Evolutionary conservation across 139 green algal genomes (phyloP).

Genomic region (Tetradesmus lagerheimii): DNA sequence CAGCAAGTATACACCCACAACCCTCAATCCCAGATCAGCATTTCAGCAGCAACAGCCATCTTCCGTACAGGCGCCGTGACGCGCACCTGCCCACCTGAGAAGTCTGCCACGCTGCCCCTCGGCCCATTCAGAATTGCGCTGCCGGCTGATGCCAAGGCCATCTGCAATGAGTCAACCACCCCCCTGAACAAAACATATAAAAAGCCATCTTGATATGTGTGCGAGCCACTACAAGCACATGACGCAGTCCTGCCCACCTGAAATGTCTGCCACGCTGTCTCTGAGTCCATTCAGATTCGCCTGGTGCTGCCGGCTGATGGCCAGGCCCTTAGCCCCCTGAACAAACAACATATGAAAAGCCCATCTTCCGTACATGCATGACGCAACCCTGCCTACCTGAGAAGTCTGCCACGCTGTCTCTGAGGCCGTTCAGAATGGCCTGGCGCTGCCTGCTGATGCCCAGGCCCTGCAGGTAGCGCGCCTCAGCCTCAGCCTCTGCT

Average conservation of each 20-base stretch:
- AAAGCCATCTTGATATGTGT: no score
- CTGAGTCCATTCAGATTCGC: constrained; percentile 90
- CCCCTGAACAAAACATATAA: no score
- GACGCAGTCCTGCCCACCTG: constrained; percentile 28
- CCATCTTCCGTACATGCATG: no score
- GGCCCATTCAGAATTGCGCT: constrained; percentile 86
- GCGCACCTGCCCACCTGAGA: no score
- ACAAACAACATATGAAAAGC: no score
- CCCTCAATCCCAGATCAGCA: no score
- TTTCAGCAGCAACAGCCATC: constrained; percentile 87
- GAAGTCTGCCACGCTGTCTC: constrained; percentile 78
- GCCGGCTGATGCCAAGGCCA: constrained; percentile 44
- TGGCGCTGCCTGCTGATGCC: constrained; percentile 57
- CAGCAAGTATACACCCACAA: no score
- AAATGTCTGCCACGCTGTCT: constrained; percentile 76
- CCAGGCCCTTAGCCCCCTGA: no score
- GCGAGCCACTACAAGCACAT: no score
- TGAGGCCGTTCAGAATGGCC: constrained; percentile 89
- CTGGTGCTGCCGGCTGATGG: constrained; percentile 55
- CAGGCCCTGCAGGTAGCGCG: constrained; percentile 67
- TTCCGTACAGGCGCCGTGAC: no score
- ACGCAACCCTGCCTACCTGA: constrained; percentile 23
- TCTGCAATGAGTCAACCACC: no score
- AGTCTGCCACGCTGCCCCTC: constrained; percentile 78
- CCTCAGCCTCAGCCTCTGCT: constrained; percentile 83